Base-by-base conservation (phyloP, 2,329 filamentous ascomycete species). In the Ophiostoma quercus region DNA sequence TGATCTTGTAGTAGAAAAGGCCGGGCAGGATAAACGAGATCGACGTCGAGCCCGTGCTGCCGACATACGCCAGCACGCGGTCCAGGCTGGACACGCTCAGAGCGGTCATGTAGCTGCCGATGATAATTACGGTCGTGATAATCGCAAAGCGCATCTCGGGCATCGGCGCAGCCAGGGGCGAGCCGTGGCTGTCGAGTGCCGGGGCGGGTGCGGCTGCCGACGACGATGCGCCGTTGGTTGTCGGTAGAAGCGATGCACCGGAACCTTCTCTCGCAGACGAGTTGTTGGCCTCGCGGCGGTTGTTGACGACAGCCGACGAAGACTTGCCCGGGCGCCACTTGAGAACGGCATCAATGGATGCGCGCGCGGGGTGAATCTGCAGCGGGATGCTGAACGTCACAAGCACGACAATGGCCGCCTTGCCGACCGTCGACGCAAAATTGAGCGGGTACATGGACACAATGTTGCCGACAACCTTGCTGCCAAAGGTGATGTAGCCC, bases 1-100 rank as follows among this genome's bases (percentile, higher is more conserved):
- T 96, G 71, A 99, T 98, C 80, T 98, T 98, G 82, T 98, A 99
- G 80, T 98, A 99, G 79, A 99, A 99, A 3, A 99, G 81, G 0
- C 95, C 95, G 0, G 95, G 95, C 0, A 99, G 84, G 74, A 99
- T 98, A 78, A 99, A 99, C 72, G 92, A 96, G 75, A 99, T 99
- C 72, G 92, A 92, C 0, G 95, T 99, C 68, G 90, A 94, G 68
- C 95, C 95, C 0, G 95, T 99, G 75, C 90, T 93, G 51, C 95
- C 95, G 12, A 99, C 95, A 75, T 97, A 99, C 0, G 95, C 94
- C 0, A 99, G 85, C 0, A 99, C 94, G 66, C 92, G 90, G 77
- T 97, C 94, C 2, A 99, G 85, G 14, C 90, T 95, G 25, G 88
- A 91, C 2, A 99, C 94, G 0, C 92, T 96, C 82, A 99, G 92